Base-by-base conservation (phyloP, 1,284 basidiomycete genomes). In the Earliella scabrosa region DNA sequence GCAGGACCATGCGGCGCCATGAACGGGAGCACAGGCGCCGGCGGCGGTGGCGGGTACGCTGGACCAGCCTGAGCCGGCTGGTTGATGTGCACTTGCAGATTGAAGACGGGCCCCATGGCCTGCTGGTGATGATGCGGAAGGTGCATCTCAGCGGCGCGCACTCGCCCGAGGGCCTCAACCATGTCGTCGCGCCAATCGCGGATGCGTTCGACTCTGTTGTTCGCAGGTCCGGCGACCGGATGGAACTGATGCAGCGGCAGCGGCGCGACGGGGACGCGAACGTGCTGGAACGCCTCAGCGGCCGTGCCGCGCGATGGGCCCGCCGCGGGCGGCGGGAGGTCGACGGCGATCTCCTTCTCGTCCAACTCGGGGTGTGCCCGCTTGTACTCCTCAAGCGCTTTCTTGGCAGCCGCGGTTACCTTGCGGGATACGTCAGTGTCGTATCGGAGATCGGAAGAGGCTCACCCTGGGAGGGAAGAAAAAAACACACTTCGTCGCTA, bases 331-430 rank as follows among this genome's bases (percentile, higher is more conserved):
- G 41, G 72, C 60, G 62, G 74, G 60, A 86, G 63, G 49, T 87
- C 87, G 35, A 89, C 79, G 41, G 79, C 74, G 53, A 90, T 67
- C 31, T 79, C 80, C 20, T 79, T 72, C 16, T 81, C 80, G 24
- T 78, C 73, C 20, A 86, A 69, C 18, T 87, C 83, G 14, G 87
- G 87, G 47, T 87, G 77, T 1, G 76, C 70, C 18, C 70, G 71
- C 60, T 79, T 82, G 66, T 82, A 82, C n/a, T 87, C 79, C 31
- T 80, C 80, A 24, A 85, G 71, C 0, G 90, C 89, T 45, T 75
- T 78, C 65, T 89, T 82, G 16, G 85, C 83, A 0, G 92, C 92
- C 44, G 76, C 80, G 34, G 82, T 78, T n/a, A 92, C 86, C 89
- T 92, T 6, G 58, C 18, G 50, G 26, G 29, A 20, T 38, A n/a